A percentile compares a stretch with the other conserved stretches of the same genome.
Conservation (phyloP, 2,329 filamentous ascomycete genomes). For the Sclerotinia sclerotiorum region DNA sequence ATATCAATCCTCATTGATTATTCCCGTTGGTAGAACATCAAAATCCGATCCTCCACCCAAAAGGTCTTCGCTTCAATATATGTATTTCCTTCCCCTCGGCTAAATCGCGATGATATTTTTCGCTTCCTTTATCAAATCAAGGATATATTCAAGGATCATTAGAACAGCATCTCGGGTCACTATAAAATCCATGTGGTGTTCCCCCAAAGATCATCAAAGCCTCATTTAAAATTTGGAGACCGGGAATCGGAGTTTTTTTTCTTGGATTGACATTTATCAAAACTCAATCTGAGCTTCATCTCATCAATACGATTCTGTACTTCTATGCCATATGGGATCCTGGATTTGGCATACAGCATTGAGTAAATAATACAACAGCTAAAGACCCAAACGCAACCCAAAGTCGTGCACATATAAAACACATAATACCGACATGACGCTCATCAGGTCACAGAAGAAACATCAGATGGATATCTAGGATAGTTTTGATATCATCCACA, state of each 20-base stretch:
- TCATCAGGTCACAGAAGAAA: neutral
- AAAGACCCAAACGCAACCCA: neutral
- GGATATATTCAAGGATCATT: neutral
- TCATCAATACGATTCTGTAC: neutral
- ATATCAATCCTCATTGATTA: neutral
- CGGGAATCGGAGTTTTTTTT: neutral
- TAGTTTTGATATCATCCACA: neutral
- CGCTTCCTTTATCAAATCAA: neutral
- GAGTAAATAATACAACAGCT: neutral
- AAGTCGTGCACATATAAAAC: neutral
- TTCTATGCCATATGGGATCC: neutral
- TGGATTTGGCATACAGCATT: neutral
- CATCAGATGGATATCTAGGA: neutral
- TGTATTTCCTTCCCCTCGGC: neutral
- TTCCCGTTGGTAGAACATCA: neutral
- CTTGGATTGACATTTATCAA: neutral
- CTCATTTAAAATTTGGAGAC: neutral
- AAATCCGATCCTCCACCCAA: neutral
- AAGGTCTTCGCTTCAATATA: too few relatives aligned
- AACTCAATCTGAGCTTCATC: neutral
- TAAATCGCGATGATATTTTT: neutral
- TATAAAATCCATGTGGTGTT: conserved; percentile 1
- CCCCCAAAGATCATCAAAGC: conserved; percentile 9
- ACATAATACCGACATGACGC: neutral
- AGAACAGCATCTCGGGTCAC: neutral